Evolutionary conservation across 2,329 filamentous ascomycete genomes (phyloP), one percentile per base, ranked within the genome.

Genomic region (Colletotrichum theobromicola): DNA sequence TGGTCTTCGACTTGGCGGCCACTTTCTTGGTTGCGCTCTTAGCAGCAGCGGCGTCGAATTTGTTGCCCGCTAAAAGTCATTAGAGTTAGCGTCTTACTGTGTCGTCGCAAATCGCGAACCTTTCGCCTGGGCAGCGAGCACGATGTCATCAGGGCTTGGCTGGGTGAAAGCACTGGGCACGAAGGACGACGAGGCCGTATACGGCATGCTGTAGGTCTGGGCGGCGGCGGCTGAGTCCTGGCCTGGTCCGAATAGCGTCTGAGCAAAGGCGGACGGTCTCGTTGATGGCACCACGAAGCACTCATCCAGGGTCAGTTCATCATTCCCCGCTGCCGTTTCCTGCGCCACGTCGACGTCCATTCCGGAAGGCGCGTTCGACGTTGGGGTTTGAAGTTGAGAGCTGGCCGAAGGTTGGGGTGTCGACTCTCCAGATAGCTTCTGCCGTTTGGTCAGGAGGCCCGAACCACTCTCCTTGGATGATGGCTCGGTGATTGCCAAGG

Each of bases 61-160:
- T 86, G 67, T 89, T 89, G 68, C 88, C 89, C 79, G 89, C 89
- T 91, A 85, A 77, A 83, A 81, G 80, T 80, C 78, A 88, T 90
- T 87, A 91, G 88, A 87, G 88, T 86, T 84, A 84, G 85, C 82
- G 84, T 84, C 84, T 85, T 84, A 86, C 79, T 85, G 85, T 82
- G 84, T 85, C 82, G 84, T 88, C 80, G 85, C 83, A 84, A 87
- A 87, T 81, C 86, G 89, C 92, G 92, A 94, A 95, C 94, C 93
- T 95, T 95, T 94, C 85, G 93, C 93, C 88, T 98, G 96, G 79
- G 96, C 96, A 83, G 93, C 92, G 76, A 95, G 89, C 80, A 98
- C 94, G 81, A 97, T 86, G 83, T 98, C 96, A 86, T 98, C 96
- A 78, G 96, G 96, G 85, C 96, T 98, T 70, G 96, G 96, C 82